A percentile compares a stretch with the other conserved stretches of the same genome.
Conservation (phyloP, 1,284 basidiomycete species). For the Amylostereum areolatum region DNA sequence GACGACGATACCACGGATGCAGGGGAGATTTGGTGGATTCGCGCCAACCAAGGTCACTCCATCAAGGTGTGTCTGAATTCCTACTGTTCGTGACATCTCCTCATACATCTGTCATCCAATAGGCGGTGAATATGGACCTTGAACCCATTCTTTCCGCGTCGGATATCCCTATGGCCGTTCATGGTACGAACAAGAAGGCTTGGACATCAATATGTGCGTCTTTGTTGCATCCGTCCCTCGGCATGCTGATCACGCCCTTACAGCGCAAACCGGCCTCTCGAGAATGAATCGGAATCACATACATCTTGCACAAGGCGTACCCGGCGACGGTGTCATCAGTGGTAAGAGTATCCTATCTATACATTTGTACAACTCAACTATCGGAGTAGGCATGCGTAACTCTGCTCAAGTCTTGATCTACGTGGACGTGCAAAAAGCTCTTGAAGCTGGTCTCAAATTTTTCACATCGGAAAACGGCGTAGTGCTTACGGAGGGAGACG, state of each 20-base stretch:
- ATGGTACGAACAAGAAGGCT: constrained; percentile 64
- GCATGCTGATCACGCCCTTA: background rate
- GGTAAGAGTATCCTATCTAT: constrained; percentile 37
- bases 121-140: constrained; percentile 67
- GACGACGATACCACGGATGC: constrained; percentile 29
- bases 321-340: constrained; percentile 61
- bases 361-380: background rate
- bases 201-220: constrained; percentile 72
- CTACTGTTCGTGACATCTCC: background rate
- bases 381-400: constrained; percentile 63
- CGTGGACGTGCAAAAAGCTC: constrained; percentile 65
- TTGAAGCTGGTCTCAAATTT: constrained; percentile 69
- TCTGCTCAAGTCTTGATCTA: constrained; percentile 72
- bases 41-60: constrained; percentile 94
- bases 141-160: constrained; percentile 51
- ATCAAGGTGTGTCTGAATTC: constrained; percentile 46
- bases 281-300: constrained; percentile 86
- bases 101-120: background rate
- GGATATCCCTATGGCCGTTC: constrained; percentile 73
- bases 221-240: background rate
- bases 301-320: constrained; percentile 75
- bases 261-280: constrained; percentile 69
- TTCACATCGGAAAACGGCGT: constrained; percentile 80
- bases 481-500: constrained; percentile 71
- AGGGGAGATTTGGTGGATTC: constrained; percentile 68